phyloP scores from a whole-genome alignment of 306 rosid species.

The Styphnolobium japonicum region DNA sequence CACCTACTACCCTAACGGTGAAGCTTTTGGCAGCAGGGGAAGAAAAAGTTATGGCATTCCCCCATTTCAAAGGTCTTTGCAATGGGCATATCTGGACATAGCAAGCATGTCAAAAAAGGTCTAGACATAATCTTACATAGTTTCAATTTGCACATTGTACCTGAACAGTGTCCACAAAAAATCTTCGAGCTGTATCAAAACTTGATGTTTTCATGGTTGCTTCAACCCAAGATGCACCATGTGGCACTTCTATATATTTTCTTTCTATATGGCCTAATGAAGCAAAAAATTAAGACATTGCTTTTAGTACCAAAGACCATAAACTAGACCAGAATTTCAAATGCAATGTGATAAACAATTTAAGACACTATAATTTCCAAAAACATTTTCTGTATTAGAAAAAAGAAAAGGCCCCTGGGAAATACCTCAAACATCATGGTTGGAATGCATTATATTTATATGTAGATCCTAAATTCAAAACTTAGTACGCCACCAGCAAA shows the following conservation, averaged over 20 bases:
- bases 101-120: slow-evolving; percentile 36
- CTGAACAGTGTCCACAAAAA: slow-evolving; percentile 89
- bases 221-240: slow-evolving; percentile 94
- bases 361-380: slow-evolving; percentile 3
- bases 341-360: slow-evolving; percentile 14
- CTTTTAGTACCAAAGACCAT: slow-evolving; percentile 13
- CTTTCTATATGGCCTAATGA: slow-evolving; percentile 81
- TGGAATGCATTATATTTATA: background rate
- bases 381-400: slow-evolving; percentile 1
- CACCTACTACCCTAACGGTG: slow-evolving; percentile 82
- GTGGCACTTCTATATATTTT: slow-evolving; percentile 79
- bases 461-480: slow-evolving; percentile 16
- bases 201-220: slow-evolving; percentile 81
- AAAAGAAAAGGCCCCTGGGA: background rate
- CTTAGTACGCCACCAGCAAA: slow-evolving; percentile 15
- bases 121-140: slow-evolving; percentile 14
- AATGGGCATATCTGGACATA: slow-evolving; percentile 73
- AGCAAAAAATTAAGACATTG: slow-evolving; percentile 16
- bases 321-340: slow-evolving; percentile 17
- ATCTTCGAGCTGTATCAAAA: slow-evolving; percentile 88
- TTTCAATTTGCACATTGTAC: slow-evolving; percentile 39
- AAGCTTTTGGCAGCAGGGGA: slow-evolving; percentile 83
- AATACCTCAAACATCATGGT: slow-evolving; percentile 17
- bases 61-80: slow-evolving; percentile 79
- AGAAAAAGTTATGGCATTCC: slow-evolving; percentile 65